These are phyloP conservation scores for Rozella allomycis DNA, from an alignment of 371 early-diverging fungal species.

Conservation along the genomic window DNA sequence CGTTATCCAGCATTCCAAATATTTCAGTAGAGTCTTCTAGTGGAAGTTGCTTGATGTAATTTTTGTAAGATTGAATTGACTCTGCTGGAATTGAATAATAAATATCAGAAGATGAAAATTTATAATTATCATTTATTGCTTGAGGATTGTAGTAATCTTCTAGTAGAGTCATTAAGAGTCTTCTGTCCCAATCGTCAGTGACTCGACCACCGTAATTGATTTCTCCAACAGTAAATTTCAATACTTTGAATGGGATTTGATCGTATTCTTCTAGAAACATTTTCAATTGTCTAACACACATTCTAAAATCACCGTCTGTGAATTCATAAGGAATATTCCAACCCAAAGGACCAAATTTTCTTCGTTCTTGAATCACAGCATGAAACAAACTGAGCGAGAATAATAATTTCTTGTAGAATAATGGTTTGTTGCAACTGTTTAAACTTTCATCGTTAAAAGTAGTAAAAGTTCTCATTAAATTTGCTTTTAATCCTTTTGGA, in stretches of 20 bases:
- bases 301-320: slow-evolving; percentile 23
- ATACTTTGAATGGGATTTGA: slow-evolving; percentile 28
- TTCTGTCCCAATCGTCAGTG: slow-evolving; percentile 33
- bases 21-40: slow-evolving; percentile 30
- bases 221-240: slow-evolving; percentile 30
- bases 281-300: slow-evolving; percentile 27
- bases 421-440: slow-evolving; percentile 14
- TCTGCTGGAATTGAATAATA: slow-evolving; percentile 17
- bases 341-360: slow-evolving; percentile 34
- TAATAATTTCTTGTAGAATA: slow-evolving; percentile 25
- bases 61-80: slow-evolving; percentile 12
- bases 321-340: slow-evolving; percentile 34
- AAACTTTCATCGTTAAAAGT: slow-evolving; percentile 29
- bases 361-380: slow-evolving; percentile 29
- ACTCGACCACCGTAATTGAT: slow-evolving; percentile 37
- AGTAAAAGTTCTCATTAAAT: slow-evolving; percentile 25
- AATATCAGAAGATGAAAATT: slow-evolving; percentile 14
- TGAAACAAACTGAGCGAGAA: slow-evolving; percentile 31
- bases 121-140: slow-evolving; percentile 19
- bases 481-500: slow-evolving; percentile 33
- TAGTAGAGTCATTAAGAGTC: slow-evolving; percentile 27
- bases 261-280: slow-evolving; percentile 33
- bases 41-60: slow-evolving; percentile 24
- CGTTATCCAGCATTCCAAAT: slow-evolving; percentile 34
- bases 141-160: slow-evolving; percentile 24